Percentiles rank a stretch among this genome's conserved stretches.
Evolutionary conservation across 1,284 basidiomycete species (phyloP).

Genomic region (Sphagnurus paluster): DNA sequence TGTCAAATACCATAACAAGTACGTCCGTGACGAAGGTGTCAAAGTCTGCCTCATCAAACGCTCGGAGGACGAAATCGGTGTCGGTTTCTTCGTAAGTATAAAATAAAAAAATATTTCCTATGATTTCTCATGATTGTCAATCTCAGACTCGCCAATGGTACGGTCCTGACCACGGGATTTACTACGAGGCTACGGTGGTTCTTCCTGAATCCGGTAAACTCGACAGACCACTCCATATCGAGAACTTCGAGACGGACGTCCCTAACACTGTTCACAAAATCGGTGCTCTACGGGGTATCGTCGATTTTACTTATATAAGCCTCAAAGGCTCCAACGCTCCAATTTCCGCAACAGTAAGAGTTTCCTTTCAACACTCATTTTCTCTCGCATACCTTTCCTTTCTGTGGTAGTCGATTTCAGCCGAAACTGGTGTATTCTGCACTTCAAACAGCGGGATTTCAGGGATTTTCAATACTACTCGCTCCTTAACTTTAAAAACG

Average conservation of each 20-base stretch:
- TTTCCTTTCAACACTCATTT: too few relatives aligned
- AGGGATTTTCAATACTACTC: conserved; percentile 37
- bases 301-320: conserved; percentile 30
- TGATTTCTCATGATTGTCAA: background rate
- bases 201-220: conserved; percentile 28
- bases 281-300: conserved; percentile 23
- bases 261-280: conserved; percentile 32
- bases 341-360: conserved; percentile 31
- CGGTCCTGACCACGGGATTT: conserved; percentile 21
- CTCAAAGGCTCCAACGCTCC: conserved; percentile 31
- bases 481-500: conserved; percentile 31
- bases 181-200: conserved; percentile 34
- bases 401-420: conserved; percentile 28
- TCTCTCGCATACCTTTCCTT: background rate
- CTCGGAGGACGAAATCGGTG: conserved; percentile 30
- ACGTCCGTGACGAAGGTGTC: conserved; percentile 27
- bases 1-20: conserved; percentile 27
- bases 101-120: background rate
- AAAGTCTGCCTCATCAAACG: conserved; percentile 36
- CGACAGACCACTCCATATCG: conserved; percentile 26
- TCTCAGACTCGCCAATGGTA: conserved; percentile 16
- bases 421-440: conserved; percentile 26
- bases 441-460: conserved; percentile 33
- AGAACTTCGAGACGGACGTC: conserved; percentile 40
- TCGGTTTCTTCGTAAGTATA: conserved; percentile 41